phyloP scores from a whole-genome alignment of 1,284 basidiomycete genomes.

The Rhodotorula sp. region DNA sequence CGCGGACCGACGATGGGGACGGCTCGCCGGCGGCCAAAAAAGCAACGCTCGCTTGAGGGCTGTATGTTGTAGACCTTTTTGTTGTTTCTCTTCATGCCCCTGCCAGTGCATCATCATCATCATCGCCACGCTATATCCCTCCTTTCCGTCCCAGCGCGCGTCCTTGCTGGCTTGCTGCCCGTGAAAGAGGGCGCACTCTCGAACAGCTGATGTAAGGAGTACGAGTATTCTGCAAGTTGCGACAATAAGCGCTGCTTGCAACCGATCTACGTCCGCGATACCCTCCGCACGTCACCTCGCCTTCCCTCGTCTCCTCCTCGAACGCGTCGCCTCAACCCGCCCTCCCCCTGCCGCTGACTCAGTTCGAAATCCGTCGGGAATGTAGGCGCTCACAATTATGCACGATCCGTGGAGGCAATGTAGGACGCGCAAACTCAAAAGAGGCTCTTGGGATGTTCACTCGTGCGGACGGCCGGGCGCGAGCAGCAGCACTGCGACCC shows the following conservation, averaged over 20 bases:
- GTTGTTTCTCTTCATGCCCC: not conserved
- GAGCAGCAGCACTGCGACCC: not conserved
- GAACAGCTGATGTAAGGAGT: too few species aligned
- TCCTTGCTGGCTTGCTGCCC: too few species aligned
- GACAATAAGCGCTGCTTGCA: too few species aligned
- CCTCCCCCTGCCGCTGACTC: too few species aligned
- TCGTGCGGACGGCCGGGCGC: slow-evolving; percentile 18
- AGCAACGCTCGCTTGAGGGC: not conserved
- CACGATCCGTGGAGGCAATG: slow-evolving; percentile 10
- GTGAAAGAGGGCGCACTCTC: too few species aligned
- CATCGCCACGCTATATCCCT: too few species aligned
- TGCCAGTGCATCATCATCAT: too few species aligned
- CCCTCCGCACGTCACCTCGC: too few species aligned
- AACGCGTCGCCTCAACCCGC: too few species aligned
- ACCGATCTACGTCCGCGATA: too few species aligned
- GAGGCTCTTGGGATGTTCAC: slow-evolving; percentile 12
- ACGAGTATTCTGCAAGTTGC: too few species aligned
- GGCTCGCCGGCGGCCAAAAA: slow-evolving; percentile 22
- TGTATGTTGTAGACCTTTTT: not conserved
- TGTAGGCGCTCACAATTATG: slow-evolving; percentile 36
- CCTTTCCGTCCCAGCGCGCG: too few species aligned
- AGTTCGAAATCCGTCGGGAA: not conserved
- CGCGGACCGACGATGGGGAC: slow-evolving; percentile 12
- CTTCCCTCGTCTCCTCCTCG: not conserved
- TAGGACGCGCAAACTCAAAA: slow-evolving; percentile 35